phyloP scores from a whole-genome alignment of 495 filamentous ascomycete species.

The Aspergillus indologenus region DNA sequence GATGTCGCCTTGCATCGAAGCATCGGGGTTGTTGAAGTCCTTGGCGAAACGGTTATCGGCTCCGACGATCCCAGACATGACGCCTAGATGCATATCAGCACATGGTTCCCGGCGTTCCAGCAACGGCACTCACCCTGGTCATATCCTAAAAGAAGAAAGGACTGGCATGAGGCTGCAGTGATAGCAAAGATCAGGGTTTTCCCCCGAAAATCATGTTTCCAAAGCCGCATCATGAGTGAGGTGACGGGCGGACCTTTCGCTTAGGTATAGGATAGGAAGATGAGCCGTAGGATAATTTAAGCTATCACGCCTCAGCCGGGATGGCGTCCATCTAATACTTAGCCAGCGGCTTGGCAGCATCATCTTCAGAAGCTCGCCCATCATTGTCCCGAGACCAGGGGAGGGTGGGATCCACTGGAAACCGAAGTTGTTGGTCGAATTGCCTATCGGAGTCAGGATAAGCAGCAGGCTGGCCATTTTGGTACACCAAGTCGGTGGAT shows the following conservation, averaged over 20 bases:
- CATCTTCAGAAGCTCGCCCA: not conserved
- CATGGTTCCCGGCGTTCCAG: not conserved
- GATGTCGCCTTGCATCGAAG: constrained; percentile 42
- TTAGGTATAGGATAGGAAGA: not conserved
- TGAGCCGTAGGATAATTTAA: not conserved
- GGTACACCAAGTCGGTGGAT: constrained; percentile 3
- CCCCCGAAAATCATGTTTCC: constrained; percentile 26
- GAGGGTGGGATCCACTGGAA: not conserved
- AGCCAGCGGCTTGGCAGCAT: not conserved
- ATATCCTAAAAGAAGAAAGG: constrained; percentile 38
- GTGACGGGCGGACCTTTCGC: not conserved
- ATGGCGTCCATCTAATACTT: constrained; percentile 2
- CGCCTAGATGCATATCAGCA: constrained; percentile 13
- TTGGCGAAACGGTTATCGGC: constrained; percentile 38
- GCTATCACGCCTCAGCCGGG: not conserved
- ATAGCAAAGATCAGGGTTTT: constrained; percentile 21
- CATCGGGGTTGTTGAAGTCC: constrained; percentile 37
- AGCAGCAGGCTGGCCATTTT: not conserved
- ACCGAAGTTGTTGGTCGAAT: not conserved
- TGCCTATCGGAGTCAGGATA: not conserved
- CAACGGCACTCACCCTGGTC: constrained; percentile 26
- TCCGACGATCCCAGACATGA: constrained; percentile 38
- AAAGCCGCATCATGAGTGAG: constrained; percentile 21
- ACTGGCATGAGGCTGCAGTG: constrained; percentile 32
- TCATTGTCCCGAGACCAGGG: not conserved